phyloP scores from a whole-genome alignment of 2,329 filamentous ascomycete genomes.

The Westerdykella aurantiaca region DNA sequence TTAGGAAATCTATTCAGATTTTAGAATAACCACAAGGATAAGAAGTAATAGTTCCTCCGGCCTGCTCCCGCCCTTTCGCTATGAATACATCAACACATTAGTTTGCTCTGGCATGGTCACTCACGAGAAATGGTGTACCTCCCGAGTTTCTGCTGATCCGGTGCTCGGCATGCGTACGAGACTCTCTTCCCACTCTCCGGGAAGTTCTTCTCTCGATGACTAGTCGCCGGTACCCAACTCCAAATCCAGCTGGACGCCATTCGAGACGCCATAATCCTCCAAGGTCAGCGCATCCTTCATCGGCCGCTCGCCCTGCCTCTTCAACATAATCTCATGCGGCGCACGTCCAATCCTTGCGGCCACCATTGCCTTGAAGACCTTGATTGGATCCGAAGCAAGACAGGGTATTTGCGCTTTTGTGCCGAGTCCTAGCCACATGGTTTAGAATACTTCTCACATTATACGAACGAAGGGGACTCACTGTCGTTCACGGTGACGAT shows the following conservation, averaged over 20 bases:
- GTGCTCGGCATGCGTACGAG: too few species aligned
- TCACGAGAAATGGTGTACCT: too few species aligned
- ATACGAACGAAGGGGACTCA: background rate
- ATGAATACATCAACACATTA: too few species aligned
- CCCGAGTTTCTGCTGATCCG: too few species aligned
- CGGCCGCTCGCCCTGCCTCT: constrained; percentile 84
- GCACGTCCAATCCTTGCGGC: constrained; percentile 83
- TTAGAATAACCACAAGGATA: too few species aligned
- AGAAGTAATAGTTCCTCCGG: too few species aligned
- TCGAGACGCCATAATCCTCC: constrained; percentile 89
- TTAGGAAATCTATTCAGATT: too few species aligned
- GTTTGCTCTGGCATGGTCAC: too few species aligned
- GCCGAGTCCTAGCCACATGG: constrained; percentile 50
- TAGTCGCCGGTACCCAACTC: constrained; percentile 36
- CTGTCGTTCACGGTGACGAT: constrained; percentile 90
- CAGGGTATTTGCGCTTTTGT: constrained; percentile 95
- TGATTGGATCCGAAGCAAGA: constrained; percentile 74
- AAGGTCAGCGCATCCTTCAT: constrained; percentile 88
- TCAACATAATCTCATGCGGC: constrained; percentile 84
- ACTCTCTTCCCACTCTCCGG: too few species aligned
- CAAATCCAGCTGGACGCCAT: constrained; percentile 64
- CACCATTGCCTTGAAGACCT: constrained; percentile 85
- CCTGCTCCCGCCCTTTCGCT: too few species aligned
- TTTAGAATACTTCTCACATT: background rate
- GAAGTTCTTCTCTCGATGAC: background rate